Evolutionary conservation across 2,329 filamentous ascomycete genomes (phyloP), one percentile per base, ranked within the genome.

Genomic region (Trichoderma sp.): DNA sequence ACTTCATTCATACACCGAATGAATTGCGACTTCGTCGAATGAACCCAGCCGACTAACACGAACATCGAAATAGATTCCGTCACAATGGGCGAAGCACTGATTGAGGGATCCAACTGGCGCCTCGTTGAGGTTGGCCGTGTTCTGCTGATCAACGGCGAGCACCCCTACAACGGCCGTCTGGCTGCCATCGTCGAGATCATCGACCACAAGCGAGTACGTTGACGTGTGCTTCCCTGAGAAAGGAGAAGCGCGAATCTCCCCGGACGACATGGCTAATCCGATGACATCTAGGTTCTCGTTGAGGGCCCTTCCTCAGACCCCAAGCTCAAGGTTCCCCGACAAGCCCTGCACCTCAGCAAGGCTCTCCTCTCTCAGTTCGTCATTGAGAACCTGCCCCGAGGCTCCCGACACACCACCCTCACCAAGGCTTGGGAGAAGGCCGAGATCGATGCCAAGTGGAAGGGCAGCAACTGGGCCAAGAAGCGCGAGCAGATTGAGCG

Each of bases 201-300:
- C 88, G 96, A 99, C 88, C 95, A 99, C 92, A 98, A 97, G 91
- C 94, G 96, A 87, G 96, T 99, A 97, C 84, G 96, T 94, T 83
- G 65, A 72, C 58, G 32, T 15, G 32, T 56, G 4, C 21, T 24
- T 36, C 15, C 15, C 18, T n/a, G 34, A 28, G 26, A 28, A 28
- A 28, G 26, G 28, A 32, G n/a, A 18, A 21, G 56, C 56, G 56
- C 56, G 51, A 43, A 24, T 62, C 66, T 21, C 61, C 70, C 62
- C 58, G 60, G 70, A 73, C 39, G 39, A 43, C 39, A 43, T 75
- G 43, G 77, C 78, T 80, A 76, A 80, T 53, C 24, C 56, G 66
- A 69, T 76, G 60, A 73, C 76, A 71, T 75, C 80, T 61, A 99
- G 96, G 93, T 94, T 86, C 92, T 99, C 84, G 90, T 99, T 83